Evolutionary conservation across 1,284 basidiomycete species (phyloP), one percentile per base, ranked within the genome.

Genomic region (Leccinum pachyderme): DNA sequence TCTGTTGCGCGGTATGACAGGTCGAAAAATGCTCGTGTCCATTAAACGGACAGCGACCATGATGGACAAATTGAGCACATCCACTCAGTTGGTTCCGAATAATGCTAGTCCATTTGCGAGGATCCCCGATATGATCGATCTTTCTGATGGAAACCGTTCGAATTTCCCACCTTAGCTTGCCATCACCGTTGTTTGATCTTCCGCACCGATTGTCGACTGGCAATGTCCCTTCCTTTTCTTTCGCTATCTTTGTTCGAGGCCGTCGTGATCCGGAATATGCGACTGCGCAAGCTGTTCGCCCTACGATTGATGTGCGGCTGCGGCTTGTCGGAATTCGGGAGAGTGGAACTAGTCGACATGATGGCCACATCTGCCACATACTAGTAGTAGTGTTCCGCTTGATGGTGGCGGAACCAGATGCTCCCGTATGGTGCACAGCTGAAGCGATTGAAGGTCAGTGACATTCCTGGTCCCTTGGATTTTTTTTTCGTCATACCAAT

Each of bases 131-230:
- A 18, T 41, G 59, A 66, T 63, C 54, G 64, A 60, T 63, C 57
- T 37, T 70, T 67, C 68, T 67, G 65, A 67, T 67, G 67, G 65
- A 70, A 67, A 68, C 62, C 29, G 33, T 51, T 37, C 53, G 39
- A 22, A 43, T 50, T 59, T 45, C 52, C 55, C 44, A 49, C 39
- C 54, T 52, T 46, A n/a, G 27, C 45, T 24, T 33, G 45, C 44
- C 59, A 63, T 55, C 63, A 52, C 49, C 56, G 54, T 51, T 47
- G 54, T 58, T 52, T 55, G 63, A 65, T 59, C 51, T 53, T 57
- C 60, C 60, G 41, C 55, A 43, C 37, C 24, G 27, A 32, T 25
- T 33, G 39, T 48, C 47, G 11, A 51, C 39, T 24, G 22, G 53
- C 44, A 59, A 49, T 35, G 11, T 52, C 9, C 22, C 32, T 59